Percentiles rank a stretch among this genome's conserved stretches.
Evolutionary conservation across 257 asterid genomes (phyloP).

Genomic region (Solanum dulcamara): DNA sequence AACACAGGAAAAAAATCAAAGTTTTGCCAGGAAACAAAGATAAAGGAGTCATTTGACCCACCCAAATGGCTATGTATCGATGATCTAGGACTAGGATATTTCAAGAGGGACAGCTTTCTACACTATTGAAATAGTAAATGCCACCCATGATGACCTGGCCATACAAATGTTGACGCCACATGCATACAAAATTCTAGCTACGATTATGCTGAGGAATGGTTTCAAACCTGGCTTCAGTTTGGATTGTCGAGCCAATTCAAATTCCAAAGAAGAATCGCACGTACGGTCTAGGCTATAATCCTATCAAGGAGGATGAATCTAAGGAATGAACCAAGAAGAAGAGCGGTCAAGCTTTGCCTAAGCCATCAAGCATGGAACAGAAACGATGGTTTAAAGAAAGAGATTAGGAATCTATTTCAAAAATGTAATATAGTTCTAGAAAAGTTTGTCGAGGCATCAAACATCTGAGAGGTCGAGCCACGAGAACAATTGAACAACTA

Average conservation of each 20-base stretch:
- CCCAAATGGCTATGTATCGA: neutral
- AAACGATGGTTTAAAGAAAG: neutral
- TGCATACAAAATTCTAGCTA: neutral
- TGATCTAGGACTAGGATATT: neutral
- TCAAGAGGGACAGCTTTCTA: neutral
- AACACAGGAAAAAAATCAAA: neutral
- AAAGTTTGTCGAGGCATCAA: neutral
- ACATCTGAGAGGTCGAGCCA: neutral
- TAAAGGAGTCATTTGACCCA: neutral
- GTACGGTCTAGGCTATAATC: neutral
- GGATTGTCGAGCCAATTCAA: neutral
- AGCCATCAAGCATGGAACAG: neutral
- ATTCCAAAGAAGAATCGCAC: neutral
- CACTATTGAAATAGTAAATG: neutral
- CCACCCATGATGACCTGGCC: neutral
- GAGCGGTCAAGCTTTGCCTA: neutral
- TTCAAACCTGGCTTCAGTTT: neutral
- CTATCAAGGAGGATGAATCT: neutral
- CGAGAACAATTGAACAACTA: neutral
- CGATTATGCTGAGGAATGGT: neutral
- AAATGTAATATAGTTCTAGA: too few relatives aligned
- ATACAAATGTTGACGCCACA: neutral
- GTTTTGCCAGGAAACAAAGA: neutral
- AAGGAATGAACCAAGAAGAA: neutral
- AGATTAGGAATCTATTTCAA: neutral